Base-by-base conservation (phyloP, 2,329 filamentous ascomycete species). In the Cryphonectria parasitica region DNA sequence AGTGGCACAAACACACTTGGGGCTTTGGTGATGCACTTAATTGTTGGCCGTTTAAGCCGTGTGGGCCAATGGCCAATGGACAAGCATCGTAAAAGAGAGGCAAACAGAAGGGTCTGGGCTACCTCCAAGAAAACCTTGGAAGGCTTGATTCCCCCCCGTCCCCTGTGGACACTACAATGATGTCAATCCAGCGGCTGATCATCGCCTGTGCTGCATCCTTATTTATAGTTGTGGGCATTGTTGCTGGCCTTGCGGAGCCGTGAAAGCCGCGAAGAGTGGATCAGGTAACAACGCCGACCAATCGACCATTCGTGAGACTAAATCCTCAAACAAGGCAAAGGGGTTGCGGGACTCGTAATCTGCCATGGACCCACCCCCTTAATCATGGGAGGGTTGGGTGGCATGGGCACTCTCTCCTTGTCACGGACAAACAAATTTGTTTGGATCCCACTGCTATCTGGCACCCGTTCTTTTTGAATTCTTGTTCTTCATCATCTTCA, bases 341-440 rank as follows among this genome's bases (percentile, higher is more conserved):
- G 43, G 43, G 66, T 10, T 61, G 31, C 56, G 58, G 56, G 66
- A 62, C 66, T 68, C 58, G 66, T 68, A 68, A 68, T 68, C 66
- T 62, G n/a, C 28, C 28, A 49, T n/a, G 28, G 66, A 62, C 66
- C 66, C 66, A 63, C 66, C 66, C 66, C 66, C 66, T 62, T 43
- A 68, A 64, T 64, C 28, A 68, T 39, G 66, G 36, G 22, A 17
- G 28, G 54, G n/a, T 17, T 39, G 36, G 36, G 36, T 39, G 36
- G 15, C 28, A 10, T 3, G 22, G 22, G 22, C n/a, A 25, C 61
- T 31, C n/a, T 41, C 39, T 68, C n/a, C 45, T 52, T 31, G 31
- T 22, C 41, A 34, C 43, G 45, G 56, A 52, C 43, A 62, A 39
- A 62, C 66, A 45, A 63, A 62, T 68, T 49, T 62, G 66, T 54